phyloP scores from a whole-genome alignment of 2,329 filamentous ascomycete genomes.

The Colletotrichum navitas region DNA sequence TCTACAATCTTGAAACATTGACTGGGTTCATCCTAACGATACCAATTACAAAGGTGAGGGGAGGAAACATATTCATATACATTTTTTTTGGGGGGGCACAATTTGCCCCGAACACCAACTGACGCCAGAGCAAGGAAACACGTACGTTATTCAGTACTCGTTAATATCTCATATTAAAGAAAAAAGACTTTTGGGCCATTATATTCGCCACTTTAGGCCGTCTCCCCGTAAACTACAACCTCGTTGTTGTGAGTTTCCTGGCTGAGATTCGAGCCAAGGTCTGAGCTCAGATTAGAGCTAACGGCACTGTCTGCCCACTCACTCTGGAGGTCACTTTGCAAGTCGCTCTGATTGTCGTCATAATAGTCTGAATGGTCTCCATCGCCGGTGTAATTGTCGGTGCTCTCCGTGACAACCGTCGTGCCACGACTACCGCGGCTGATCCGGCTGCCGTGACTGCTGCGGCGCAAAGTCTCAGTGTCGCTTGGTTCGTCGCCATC shows the following conservation, averaged over 20 bases:
- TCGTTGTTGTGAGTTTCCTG: slow-evolving; percentile 44
- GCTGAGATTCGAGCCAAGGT: slow-evolving; percentile 27
- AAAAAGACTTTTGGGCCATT: background rate
- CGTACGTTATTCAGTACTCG: slow-evolving; percentile 1
- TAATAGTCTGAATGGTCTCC: slow-evolving; percentile 51
- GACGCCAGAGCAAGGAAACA: background rate
- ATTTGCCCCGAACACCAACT: slow-evolving; percentile 23
- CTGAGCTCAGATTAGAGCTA: slow-evolving; percentile 27
- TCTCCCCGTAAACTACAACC: slow-evolving; percentile 52
- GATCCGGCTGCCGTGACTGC: slow-evolving; percentile 54
- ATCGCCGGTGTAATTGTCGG: slow-evolving; percentile 54
- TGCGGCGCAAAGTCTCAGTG: slow-evolving; percentile 61
- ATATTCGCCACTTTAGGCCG: slow-evolving; percentile 15
- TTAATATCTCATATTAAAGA: background rate
- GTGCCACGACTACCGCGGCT: slow-evolving; percentile 57
- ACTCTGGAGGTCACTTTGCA: slow-evolving; percentile 50
- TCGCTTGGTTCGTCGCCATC: slow-evolving; percentile 62
- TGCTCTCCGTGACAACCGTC: slow-evolving; percentile 59
- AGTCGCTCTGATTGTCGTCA: slow-evolving; percentile 49
- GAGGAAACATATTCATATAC: slow-evolving; percentile 24
- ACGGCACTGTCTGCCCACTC: slow-evolving; percentile 63
- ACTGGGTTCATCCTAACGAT: slow-evolving; percentile 8
- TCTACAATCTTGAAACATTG: slow-evolving; percentile 11
- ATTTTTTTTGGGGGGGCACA: slow-evolving; percentile 16
- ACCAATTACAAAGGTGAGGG: slow-evolving; percentile 19